Evolutionary conservation across 257 asterid genomes (phyloP).

Genomic region (Solanum neorickii): DNA sequence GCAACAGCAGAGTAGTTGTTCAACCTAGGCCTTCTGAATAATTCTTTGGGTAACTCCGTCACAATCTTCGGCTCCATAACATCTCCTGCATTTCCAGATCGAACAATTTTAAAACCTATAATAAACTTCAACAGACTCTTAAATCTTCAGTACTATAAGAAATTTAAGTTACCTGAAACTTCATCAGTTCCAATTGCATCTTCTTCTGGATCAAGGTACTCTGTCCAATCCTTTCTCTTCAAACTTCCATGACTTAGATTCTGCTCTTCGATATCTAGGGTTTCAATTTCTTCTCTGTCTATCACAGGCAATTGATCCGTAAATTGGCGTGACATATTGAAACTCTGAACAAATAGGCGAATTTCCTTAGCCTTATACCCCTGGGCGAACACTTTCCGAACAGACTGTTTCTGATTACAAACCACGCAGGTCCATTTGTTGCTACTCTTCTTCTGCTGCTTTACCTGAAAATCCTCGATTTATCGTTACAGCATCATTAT

Average conservation of each 20-base stretch:
- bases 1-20: constrained; percentile 13
- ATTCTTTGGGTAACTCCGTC: constrained; percentile 55
- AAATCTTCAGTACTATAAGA: neutral
- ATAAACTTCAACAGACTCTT: neutral
- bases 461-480: constrained; percentile 40
- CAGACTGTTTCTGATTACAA: constrained; percentile 83
- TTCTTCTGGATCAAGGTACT: constrained; percentile 45
- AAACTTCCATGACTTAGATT: neutral
- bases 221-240: constrained; percentile 69
- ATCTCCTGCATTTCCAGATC: constrained; percentile 30
- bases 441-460: constrained; percentile 92
- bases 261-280: constrained; percentile 1
- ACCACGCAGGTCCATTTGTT: constrained; percentile 85
- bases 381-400: constrained; percentile 47
- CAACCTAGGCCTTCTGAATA: constrained; percentile 43
- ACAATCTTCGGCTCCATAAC: constrained; percentile 38
- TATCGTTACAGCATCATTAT: neutral
- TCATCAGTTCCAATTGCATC: constrained; percentile 7
- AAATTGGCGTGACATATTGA: constrained; percentile 76
- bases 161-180: constrained; percentile 18
- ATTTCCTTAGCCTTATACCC: constrained; percentile 72
- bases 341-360: constrained; percentile 68
- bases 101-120: neutral
- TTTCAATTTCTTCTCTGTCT: neutral
- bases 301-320: constrained; percentile 22